phyloP scores from a whole-genome alignment of 257 asterid genomes.

The Scutellaria minor region DNA sequence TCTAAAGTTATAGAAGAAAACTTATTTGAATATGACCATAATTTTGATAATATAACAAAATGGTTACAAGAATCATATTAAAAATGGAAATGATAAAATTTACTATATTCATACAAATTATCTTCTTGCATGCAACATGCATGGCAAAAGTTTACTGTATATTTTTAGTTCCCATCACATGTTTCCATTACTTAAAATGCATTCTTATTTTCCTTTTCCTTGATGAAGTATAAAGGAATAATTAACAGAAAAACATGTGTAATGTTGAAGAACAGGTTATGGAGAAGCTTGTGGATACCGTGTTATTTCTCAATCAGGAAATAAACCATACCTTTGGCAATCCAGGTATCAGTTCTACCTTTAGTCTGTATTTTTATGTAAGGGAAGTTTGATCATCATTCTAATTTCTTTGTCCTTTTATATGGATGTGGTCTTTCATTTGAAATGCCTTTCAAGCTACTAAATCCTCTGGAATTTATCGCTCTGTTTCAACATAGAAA shows the following conservation, averaged over 20 bases:
- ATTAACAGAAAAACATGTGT: constrained; percentile 19
- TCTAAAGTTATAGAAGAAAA: background rate
- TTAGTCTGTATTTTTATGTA: background rate
- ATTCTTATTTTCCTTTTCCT: constrained; percentile 1
- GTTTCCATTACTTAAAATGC: background rate
- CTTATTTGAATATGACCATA: background rate
- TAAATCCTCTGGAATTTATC: background rate
- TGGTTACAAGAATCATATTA: background rate
- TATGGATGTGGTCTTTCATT: background rate
- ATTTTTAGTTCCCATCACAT: background rate
- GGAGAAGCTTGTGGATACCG: constrained; percentile 82
- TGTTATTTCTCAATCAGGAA: constrained; percentile 72
- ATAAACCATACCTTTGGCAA: constrained; percentile 56
- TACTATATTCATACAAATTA: background rate
- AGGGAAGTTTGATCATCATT: background rate
- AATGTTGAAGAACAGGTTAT: constrained; percentile 57
- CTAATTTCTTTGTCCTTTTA: background rate
- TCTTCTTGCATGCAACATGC: background rate
- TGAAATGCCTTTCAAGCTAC: background rate
- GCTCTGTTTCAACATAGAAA: background rate
- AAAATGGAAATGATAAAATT: background rate
- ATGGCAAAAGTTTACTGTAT: background rate
- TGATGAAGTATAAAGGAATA: background rate
- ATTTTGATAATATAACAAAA: background rate
- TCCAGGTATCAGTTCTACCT: constrained; percentile 56